phyloP scores from a whole-genome alignment of 345 rosid species.

The Hypericum perforatum region DNA sequence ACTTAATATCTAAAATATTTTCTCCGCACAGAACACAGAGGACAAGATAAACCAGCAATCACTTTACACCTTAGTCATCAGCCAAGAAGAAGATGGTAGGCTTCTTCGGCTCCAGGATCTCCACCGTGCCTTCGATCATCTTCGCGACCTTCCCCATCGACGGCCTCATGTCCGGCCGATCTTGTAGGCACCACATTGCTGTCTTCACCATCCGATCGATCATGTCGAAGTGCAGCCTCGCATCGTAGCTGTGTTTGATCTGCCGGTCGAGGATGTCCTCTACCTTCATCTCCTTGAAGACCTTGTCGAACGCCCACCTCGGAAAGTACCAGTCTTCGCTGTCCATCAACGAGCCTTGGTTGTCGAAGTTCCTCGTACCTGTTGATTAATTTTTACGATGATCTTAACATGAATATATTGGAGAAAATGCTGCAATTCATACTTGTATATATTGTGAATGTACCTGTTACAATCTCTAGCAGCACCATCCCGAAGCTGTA shows the following conservation, averaged over 20 bases:
- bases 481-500: slow-evolving; percentile 68
- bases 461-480: slow-evolving; percentile 49
- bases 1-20: no score
- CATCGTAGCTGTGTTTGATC: slow-evolving; percentile 43
- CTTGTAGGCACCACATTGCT: slow-evolving; percentile 71
- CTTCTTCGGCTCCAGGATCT: slow-evolving; percentile 52
- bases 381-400: slow-evolving; percentile 4
- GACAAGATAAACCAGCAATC: no score
- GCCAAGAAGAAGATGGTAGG: slow-evolving; percentile 56
- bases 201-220: slow-evolving; percentile 66
- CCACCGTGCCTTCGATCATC: slow-evolving; percentile 71
- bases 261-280: slow-evolving; percentile 55
- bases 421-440: no score
- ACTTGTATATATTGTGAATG: not conserved
- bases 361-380: slow-evolving; percentile 44
- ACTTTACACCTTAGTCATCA: slow-evolving; percentile 20
- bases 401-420: no score
- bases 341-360: slow-evolving; percentile 32
- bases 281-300: slow-evolving; percentile 46
- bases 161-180: slow-evolving; percentile 45
- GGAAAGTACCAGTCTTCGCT: slow-evolving; percentile 67
- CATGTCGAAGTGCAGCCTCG: slow-evolving; percentile 37
- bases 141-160: slow-evolving; percentile 70
- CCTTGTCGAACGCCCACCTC: slow-evolving; percentile 60
- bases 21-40: no score